A percentile compares a stretch with the other conserved stretches of the same genome.
These are phyloP conservation scores for Golubevia pallescens DNA, from an alignment of 1,284 basidiomycete species.

Conservation along the genomic window DNA sequence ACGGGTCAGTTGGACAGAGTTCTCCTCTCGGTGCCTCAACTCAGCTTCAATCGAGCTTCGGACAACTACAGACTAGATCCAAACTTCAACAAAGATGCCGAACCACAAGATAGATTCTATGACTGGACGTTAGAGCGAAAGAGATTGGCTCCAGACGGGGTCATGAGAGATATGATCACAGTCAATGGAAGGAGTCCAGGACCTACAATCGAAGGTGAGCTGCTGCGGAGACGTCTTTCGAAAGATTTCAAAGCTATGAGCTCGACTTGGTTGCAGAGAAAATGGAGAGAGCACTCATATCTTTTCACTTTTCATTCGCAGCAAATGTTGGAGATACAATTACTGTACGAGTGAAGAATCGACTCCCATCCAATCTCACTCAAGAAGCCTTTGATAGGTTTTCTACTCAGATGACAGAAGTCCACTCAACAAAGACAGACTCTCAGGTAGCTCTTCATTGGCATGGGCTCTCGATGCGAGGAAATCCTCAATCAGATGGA, in stretches of 20 bases:
- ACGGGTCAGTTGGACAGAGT: background rate
- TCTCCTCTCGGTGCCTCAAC: background rate
- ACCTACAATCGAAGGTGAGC: background rate
- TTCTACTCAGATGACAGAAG: background rate
- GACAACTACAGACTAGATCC: slow-evolving; percentile 7
- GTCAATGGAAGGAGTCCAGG: background rate
- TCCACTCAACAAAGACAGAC: background rate
- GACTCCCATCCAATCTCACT: background rate
- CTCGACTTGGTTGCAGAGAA: too few relatives aligned
- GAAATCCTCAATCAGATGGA: background rate
- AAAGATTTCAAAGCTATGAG: background rate
- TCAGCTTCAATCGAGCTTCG: background rate
- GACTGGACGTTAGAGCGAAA: background rate
- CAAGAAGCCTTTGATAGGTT: background rate
- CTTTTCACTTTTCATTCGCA: too few relatives aligned
- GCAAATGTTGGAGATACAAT: too few relatives aligned
- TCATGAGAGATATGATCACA: background rate
- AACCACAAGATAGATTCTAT: background rate
- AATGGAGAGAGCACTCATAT: too few relatives aligned
- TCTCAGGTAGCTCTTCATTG: background rate
- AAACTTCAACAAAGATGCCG: background rate
- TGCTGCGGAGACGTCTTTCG: background rate
- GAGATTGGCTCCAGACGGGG: background rate
- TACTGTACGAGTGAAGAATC: too few relatives aligned
- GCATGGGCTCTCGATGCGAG: background rate